Conservation (phyloP, 805 yeast species). For the Kluyveromyces siamensis region DNA sequence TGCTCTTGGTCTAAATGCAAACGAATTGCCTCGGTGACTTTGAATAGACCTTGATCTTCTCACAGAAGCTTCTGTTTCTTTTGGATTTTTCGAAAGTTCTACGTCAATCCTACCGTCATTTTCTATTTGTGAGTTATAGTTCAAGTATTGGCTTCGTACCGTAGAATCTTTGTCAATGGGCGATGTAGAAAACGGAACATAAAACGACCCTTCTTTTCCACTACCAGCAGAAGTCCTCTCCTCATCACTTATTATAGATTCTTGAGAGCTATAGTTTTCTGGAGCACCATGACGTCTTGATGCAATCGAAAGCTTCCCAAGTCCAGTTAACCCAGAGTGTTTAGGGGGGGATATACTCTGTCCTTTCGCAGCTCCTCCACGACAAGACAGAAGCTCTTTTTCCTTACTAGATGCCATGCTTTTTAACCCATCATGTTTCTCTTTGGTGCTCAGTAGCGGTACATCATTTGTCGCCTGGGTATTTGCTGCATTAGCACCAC, state of each 20-base stretch:
- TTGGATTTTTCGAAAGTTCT: slow-evolving; percentile 5
- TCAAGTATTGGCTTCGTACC: not conserved
- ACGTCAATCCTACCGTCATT: slow-evolving; percentile 6
- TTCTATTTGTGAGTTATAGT: not conserved
- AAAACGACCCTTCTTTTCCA: not conserved
- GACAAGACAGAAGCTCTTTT: slow-evolving; percentile 8
- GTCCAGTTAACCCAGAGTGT: slow-evolving; percentile 10
- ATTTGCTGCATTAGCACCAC: slow-evolving; percentile 3
- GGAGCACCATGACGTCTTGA: slow-evolving; percentile 1
- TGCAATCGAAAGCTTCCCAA: slow-evolving; percentile 14
- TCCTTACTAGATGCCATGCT: slow-evolving; percentile 14
- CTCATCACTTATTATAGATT: slow-evolving; percentile 16
- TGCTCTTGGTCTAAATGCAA: slow-evolving; percentile 1
- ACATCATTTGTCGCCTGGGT: slow-evolving; percentile 6
- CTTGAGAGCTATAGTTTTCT: slow-evolving; percentile 10
- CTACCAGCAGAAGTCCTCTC: slow-evolving; percentile 3
- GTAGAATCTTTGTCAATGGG: not conserved
- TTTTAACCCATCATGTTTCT: slow-evolving; percentile 5
- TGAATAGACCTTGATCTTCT: slow-evolving; percentile 7
- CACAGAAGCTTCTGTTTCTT: not conserved
- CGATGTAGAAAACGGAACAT: not conserved
- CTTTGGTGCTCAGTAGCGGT: not conserved
- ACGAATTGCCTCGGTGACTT: slow-evolving; percentile 1
- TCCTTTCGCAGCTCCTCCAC: not conserved
- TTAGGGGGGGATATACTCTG: slow-evolving; percentile 1